These are phyloP conservation scores for Sarcodon sp. DNA, from an alignment of 768 basidiomycete species.

Conservation along the genomic window DNA sequence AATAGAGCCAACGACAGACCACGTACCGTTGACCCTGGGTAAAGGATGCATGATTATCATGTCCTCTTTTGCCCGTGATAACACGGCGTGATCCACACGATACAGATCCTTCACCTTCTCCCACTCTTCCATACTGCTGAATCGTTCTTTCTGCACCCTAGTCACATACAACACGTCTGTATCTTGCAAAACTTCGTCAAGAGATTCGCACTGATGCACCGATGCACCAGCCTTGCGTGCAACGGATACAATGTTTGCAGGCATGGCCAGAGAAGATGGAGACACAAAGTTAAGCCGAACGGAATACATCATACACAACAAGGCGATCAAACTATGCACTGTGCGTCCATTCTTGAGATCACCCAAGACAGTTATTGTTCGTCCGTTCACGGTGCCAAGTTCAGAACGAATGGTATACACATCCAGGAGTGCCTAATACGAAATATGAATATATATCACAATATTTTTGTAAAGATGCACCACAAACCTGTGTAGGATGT, in stretches of 20 bases:
- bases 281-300: slow-evolving; percentile 95
- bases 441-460: neutral
- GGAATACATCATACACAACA: slow-evolving; percentile 74
- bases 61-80: slow-evolving; percentile 87
- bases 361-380: slow-evolving; percentile 84
- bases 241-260: slow-evolving; percentile 65
- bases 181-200: slow-evolving; percentile 83
- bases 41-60: slow-evolving; percentile 99
- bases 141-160: slow-evolving; percentile 91
- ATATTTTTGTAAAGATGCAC: neutral
- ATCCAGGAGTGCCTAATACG: slow-evolving; percentile 59
- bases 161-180: slow-evolving; percentile 98
- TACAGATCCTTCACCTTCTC: slow-evolving; percentile 85
- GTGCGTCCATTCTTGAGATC: slow-evolving; percentile 98
- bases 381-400: slow-evolving; percentile 94
- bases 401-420: slow-evolving; percentile 96
- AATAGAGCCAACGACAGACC: neutral
- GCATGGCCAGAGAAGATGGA: slow-evolving; percentile 81
- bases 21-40: slow-evolving; percentile 76
- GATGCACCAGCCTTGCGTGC: slow-evolving; percentile 76
- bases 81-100: slow-evolving; percentile 85
- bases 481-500: slow-evolving; percentile 82
- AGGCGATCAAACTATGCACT: slow-evolving; percentile 88
- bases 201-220: slow-evolving; percentile 71
- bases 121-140: slow-evolving; percentile 75